Percentiles rank a stretch among this genome's conserved stretches.
Evolutionary conservation across 2,329 filamentous ascomycete species (phyloP).

Genomic region (Chaetothyriales sp.): DNA sequence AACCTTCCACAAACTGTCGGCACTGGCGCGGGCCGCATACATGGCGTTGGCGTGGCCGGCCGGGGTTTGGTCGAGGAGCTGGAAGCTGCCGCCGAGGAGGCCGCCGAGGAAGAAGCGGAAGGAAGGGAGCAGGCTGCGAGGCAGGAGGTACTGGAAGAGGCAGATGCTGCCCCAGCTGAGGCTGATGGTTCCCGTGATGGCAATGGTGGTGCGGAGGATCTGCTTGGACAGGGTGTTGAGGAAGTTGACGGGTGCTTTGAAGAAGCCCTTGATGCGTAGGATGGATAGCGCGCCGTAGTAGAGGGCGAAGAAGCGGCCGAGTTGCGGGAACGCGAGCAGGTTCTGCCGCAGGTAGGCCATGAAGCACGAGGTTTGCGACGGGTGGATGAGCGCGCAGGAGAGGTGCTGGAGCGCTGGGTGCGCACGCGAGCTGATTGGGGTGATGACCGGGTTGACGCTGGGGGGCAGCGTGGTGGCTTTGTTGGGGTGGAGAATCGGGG

Average conservation of each 20-base stretch:
- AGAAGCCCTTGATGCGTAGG: slow-evolving; percentile 50
- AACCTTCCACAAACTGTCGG: slow-evolving; percentile 82
- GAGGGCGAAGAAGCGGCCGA: slow-evolving; percentile 63
- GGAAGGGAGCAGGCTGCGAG: slow-evolving; percentile 57
- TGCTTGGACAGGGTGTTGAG: slow-evolving; percentile 51
- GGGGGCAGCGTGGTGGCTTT: slow-evolving; percentile 45
- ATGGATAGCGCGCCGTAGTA: slow-evolving; percentile 52
- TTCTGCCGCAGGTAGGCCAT: slow-evolving; percentile 80
- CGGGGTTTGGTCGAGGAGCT: slow-evolving; percentile 49
- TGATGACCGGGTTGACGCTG: slow-evolving; percentile 48
- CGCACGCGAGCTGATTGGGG: slow-evolving; percentile 65
- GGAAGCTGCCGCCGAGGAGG: slow-evolving; percentile 72
- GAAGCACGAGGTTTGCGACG: slow-evolving; percentile 70
- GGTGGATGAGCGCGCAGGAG: slow-evolving; percentile 81
- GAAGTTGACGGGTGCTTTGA: slow-evolving; percentile 52
- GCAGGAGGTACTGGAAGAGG: slow-evolving; percentile 68
- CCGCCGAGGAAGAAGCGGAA: slow-evolving; percentile 85
- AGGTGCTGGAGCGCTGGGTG: slow-evolving; percentile 68
- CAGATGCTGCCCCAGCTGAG: slow-evolving; percentile 82
- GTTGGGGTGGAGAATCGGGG: slow-evolving; percentile 73
- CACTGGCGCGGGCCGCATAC: slow-evolving; percentile 60
- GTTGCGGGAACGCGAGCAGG: slow-evolving; percentile 63
- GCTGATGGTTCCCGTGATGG: slow-evolving; percentile 69
- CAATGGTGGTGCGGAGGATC: slow-evolving; percentile 60
- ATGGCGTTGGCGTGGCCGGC: slow-evolving; percentile 50